Base-by-base conservation (phyloP, 106 monocot genomes). In the Dioscorea alata region DNA sequence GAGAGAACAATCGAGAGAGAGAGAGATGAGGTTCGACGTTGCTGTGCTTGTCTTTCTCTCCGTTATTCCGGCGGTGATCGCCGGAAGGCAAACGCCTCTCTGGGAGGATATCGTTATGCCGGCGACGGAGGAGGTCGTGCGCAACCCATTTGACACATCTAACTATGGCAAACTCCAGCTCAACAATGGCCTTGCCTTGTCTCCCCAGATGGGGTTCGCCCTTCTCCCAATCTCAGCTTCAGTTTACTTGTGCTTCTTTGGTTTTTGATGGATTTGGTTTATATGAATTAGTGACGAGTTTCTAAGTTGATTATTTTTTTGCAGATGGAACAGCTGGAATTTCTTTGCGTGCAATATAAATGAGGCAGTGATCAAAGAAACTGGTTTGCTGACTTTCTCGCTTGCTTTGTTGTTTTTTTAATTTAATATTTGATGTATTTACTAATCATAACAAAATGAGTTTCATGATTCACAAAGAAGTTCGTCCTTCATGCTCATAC, bases 321-420 rank as follows among this genome's bases (percentile, higher is more conserved):
- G 69, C 84, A 96, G 96, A 64, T 97, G 96, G 96, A 97, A 97
- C 67, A 97, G 96, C 71, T 97, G 96, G 96, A 97, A 97, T 61
- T 92, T 89, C 82, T 97, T 97, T 74, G 96, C 72, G 23, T 97
- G 96, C 64, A 79, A 92, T 68, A 97, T 97, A 72, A 92, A 92
- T 64, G 96, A 92, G 64, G 87, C 76, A 50, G 76, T 97, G 17
- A 97, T 97, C 48, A 86, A 82, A 57, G 86, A 92, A 69, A 92
- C 96, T 75, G 96, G 96, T 91, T 18, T 51, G 74, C 9, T 68
- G 42, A 17, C 23, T 48, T 13, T 59, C 33, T 68, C 28, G 28
- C 3, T 28, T 28, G 28, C 28, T 28, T 1, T 28, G 28, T 28
- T 28, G 28, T 28, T 28, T 28, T 28, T 28, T 28, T 28, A 28